Evolutionary conservation across 768 basidiomycete species (phyloP).

Genomic region (Tremella mesenterica): DNA sequence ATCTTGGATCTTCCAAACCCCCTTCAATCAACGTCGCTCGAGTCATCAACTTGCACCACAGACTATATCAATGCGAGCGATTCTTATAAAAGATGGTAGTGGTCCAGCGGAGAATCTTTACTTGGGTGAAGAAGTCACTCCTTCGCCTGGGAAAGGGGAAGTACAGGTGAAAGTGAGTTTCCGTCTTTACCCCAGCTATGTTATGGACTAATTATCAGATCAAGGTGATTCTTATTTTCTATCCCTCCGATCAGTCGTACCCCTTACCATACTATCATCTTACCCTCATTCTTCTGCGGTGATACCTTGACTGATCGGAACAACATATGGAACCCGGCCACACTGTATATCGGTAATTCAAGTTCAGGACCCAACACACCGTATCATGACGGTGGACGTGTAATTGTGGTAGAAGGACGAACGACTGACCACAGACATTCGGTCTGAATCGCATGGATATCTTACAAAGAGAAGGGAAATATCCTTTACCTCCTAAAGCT

Average conservation of each 20-base stretch:
- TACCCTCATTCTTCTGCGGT: no score
- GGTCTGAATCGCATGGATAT: slow-evolving; percentile 87
- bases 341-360: neutral
- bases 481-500: slow-evolving; percentile 68
- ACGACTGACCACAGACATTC: slow-evolving; percentile 63
- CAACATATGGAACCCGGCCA: neutral
- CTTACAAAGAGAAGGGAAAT: slow-evolving; percentile 49
- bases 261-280: no score
- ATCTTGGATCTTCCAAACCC: no score
- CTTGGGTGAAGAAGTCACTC: slow-evolving; percentile 62
- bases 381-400: neutral
- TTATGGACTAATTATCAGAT: slow-evolving; percentile 10
- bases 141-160: slow-evolving; percentile 53
- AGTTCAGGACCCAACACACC: neutral
- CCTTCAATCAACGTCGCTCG: no score
- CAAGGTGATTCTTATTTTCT: slow-evolving; percentile 16
- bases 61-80: slow-evolving; percentile 57
- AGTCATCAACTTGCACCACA: no score
- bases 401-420: neutral
- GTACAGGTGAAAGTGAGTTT: slow-evolving; percentile 67
- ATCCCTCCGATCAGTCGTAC: no score
- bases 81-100: slow-evolving; percentile 65
- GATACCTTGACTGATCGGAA: no score
- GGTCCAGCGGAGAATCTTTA: slow-evolving; percentile 71
- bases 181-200: neutral